Evolutionary conservation across 2,329 filamentous ascomycete species (phyloP).

Genomic region (Ophiostoma ulmi): DNA sequence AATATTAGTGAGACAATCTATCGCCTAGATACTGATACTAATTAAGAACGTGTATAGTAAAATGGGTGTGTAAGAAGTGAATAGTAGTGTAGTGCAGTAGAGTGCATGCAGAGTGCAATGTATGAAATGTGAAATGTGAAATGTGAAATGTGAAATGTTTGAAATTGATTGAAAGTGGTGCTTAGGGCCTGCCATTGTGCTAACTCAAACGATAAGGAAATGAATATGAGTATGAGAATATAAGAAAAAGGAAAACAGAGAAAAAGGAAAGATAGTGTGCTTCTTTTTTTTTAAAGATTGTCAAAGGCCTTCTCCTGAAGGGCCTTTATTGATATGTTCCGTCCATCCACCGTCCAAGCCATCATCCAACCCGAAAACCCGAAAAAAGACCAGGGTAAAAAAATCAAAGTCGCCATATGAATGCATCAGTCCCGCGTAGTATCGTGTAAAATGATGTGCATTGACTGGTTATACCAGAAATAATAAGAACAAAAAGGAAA

Average conservation of each 20-base stretch:
- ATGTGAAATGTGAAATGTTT: background rate
- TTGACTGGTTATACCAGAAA: constrained; percentile 9
- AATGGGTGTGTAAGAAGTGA: constrained; percentile 2
- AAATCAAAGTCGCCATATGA: constrained; percentile 6
- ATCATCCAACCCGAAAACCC: background rate
- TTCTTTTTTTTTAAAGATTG: constrained; percentile 13
- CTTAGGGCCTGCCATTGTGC: constrained; percentile 10
- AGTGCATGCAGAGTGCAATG: background rate
- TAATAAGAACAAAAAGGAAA: background rate
- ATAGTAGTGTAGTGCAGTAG: background rate
- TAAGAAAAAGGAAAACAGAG: constrained; percentile 5
- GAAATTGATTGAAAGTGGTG: constrained; percentile 1
- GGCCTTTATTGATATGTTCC: background rate
- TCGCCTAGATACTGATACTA: constrained; percentile 1
- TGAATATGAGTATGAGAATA: constrained; percentile 10
- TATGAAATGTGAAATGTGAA: background rate
- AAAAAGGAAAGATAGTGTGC: constrained; percentile 4
- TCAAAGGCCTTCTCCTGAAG: background rate
- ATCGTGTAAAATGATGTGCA: constrained; percentile 3
- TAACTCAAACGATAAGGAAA: constrained; percentile 11
- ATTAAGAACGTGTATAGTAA: background rate
- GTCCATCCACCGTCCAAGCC: constrained; percentile 6
- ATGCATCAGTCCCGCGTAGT: constrained; percentile 5
- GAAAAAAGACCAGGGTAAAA: background rate
- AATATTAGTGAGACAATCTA: background rate